phyloP scores from a whole-genome alignment of 768 basidiomycete species.

The Aureoboletus auriporus region DNA sequence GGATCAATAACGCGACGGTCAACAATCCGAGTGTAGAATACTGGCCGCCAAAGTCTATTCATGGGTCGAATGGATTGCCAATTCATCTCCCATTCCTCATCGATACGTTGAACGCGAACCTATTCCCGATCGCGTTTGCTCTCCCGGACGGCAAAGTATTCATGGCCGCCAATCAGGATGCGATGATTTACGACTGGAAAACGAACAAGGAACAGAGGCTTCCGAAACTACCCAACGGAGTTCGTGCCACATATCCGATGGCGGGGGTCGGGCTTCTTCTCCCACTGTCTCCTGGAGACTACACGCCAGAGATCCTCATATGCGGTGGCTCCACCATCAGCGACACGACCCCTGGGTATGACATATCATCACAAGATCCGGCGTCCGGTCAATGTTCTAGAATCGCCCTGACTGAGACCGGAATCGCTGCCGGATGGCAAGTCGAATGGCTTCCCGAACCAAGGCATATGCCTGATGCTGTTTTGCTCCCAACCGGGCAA shows the following conservation, averaged over 20 bases:
- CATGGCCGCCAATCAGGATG: constrained; percentile 74
- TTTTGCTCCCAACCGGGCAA: constrained; percentile 73
- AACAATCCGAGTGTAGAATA: constrained; percentile 83
- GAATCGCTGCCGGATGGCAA: constrained; percentile 68
- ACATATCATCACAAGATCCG: constrained; percentile 67
- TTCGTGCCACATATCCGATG: constrained; percentile 84
- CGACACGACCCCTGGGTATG: constrained; percentile 53
- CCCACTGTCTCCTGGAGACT: constrained; percentile 62
- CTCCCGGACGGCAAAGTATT: constrained; percentile 70
- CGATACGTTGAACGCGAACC: constrained; percentile 75
- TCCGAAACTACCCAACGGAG: constrained; percentile 69
- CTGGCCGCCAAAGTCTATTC: constrained; percentile 75
- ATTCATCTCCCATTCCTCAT: constrained; percentile 59
- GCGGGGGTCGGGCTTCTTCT: constrained; percentile 70
- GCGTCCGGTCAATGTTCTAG: constrained; percentile 74
- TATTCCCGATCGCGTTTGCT: constrained; percentile 73
- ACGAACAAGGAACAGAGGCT: constrained; percentile 56
- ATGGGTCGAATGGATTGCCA: constrained; percentile 63
- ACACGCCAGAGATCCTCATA: constrained; percentile 64
- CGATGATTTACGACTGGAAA: constrained; percentile 78
- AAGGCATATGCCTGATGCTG: constrained; percentile 76
- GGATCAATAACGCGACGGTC: constrained; percentile 78
- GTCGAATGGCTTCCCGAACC: constrained; percentile 72
- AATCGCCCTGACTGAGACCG: constrained; percentile 58
- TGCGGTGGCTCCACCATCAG: constrained; percentile 73